Evolutionary conservation across 805 yeast genomes (phyloP), one percentile per base, ranked within the genome.

Genomic region (Sugiyamaella chiloensis): DNA sequence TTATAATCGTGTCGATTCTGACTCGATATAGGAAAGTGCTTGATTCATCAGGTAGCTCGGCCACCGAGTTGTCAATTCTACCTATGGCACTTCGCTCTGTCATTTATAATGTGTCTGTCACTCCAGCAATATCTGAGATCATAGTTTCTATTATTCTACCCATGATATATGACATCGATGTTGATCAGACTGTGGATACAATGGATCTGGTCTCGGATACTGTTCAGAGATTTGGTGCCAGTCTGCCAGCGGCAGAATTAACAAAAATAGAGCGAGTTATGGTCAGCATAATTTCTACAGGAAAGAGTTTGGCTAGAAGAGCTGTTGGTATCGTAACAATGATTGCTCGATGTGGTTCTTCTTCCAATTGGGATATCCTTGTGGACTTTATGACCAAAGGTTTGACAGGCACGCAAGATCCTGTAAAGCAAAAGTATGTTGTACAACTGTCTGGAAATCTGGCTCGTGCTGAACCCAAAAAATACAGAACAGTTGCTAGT

Each of bases 171-270:
- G 52, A 50, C 12, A 43, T 24, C 23, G 23, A 48, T 35, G 23
- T 48, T 29, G 48, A 59, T 11, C 52, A 51, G 52, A 4, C 72
- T 0, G 71, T 81, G 29, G 89, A 85, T 56, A 67, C 74, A 34
- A 73, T 83, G 52, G 91, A 85, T 59, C 72, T 82, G 4, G 60
- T 83, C 37, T 70, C 75, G 19, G 87, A 81, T 55, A 54, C 83
- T 34, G 65, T 81, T 40, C 73, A 72, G 49, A 69, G 72, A 47
- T 65, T 80, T 50, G 81, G 83, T 2, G 55, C 64, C 14, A 65
- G 65, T 3, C 64, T 80, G 27, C 52, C 67, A 0, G 50, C 57
- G 3, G 60, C 55, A 0, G 79, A 78, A 45, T 48, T 73, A 8
- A 53, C 43, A 0, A 51, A 49, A 11, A 53, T 62, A 5, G 58